Evolutionary conservation across 2,329 filamentous ascomycete genomes (phyloP), one percentile per base, ranked within the genome.

Genomic region (Exserohilum turcica): DNA sequence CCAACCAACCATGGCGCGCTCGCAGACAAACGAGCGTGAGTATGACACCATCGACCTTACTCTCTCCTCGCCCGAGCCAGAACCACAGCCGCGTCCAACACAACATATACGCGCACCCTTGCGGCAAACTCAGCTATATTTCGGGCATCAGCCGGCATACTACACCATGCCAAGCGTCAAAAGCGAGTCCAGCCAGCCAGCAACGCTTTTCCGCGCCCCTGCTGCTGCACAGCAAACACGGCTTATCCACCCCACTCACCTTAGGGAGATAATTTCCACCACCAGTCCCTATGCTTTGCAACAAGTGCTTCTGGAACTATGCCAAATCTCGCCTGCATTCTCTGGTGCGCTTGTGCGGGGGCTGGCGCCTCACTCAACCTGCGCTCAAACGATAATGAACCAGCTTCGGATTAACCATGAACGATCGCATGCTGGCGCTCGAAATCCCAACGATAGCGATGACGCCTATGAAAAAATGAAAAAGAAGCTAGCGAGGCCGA

Each of bases 261-360:
- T 73, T 13, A 54, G 52, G n/a, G 54, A 54, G 6, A 68, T 74
- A 31, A 65, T 74, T 45, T 38, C 64, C 9, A 68, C 64, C 7
- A 64, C 55, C 40, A 54, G 61, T 42, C 37, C 54, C 15, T 16
- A 37, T n/a, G 59, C 54, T 5, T 24, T 74, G 16, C 57, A 59
- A 13, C 46, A 50, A 1, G 58, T 72, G 6, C 39, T 74, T 6
- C 35, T 70, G 5, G 50, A 70, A 6, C 61, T 74, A 8, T 74
- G 71, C 56, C 54, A 63, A 24, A 32, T 61, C 4, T 74, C 71
- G 3, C 69, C 70, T 5, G 68, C 69, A 10, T 57, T 74, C 7
- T 67, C 64, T 29, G 68, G 70, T 5, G 71, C 71, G 7, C 53
- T 73, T 15, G 66, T 59, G 19, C 67, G 71, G 27, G 69, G 67